These are phyloP conservation scores for Trichophyton simii DNA, from an alignment of 2,329 filamentous ascomycete species.

Conservation along the genomic window DNA sequence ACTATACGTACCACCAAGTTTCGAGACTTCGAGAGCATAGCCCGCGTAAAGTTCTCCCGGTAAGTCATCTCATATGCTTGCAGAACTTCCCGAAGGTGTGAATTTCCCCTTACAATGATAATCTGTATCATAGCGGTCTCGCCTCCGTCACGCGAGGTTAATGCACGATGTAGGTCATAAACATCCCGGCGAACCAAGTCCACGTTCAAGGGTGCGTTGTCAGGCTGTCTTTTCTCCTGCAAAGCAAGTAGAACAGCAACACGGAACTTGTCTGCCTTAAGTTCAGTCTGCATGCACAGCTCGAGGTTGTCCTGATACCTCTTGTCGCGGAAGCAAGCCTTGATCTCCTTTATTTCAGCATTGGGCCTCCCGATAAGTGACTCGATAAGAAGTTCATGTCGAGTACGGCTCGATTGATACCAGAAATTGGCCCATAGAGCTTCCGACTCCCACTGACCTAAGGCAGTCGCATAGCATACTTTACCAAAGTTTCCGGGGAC, in stretches of 20 bases:
- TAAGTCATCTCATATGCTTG: constrained; percentile 62
- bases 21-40: constrained; percentile 74
- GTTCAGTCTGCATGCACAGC: constrained; percentile 79
- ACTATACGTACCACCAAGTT: constrained; percentile 73
- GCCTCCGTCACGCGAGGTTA: constrained; percentile 60
- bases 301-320: constrained; percentile 72
- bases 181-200: constrained; percentile 58
- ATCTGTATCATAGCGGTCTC: constrained; percentile 81
- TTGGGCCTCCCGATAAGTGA: constrained; percentile 82
- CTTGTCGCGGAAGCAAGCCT: constrained; percentile 78
- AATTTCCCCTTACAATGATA: constrained; percentile 66
- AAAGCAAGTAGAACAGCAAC: constrained; percentile 72
- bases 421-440: constrained; percentile 98
- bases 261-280: constrained; percentile 94
- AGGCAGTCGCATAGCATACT: constrained; percentile 75
- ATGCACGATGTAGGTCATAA: constrained; percentile 55
- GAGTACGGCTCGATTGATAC: constrained; percentile 77
- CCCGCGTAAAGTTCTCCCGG: constrained; percentile 69
- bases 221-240: constrained; percentile 72
- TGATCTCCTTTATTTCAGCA: constrained; percentile 75
- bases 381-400: constrained; percentile 84
- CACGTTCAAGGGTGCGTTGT: constrained; percentile 54
- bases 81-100: constrained; percentile 69
- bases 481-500: constrained; percentile 60
- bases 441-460: constrained; percentile 84